Conservation (phyloP, 192 early-diverging fungal species). For the Haplosporangium gracile region DNA sequence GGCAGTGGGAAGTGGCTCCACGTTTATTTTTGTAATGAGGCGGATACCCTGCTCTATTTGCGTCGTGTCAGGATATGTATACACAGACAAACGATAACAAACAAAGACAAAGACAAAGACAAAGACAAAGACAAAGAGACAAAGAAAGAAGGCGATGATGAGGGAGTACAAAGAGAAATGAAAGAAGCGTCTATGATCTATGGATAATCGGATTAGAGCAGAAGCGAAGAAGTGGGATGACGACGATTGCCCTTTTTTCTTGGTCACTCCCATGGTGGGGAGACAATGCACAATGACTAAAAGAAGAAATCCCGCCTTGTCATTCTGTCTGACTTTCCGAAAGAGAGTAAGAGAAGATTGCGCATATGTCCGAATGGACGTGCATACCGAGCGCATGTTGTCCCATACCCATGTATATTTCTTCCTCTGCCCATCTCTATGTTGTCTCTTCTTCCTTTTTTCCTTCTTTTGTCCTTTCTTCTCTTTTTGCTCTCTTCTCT, state of each 20-base stretch:
- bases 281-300: not conserved
- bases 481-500: not conserved
- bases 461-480: not conserved
- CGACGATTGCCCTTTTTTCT: not conserved
- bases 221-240: not conserved
- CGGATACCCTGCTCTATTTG: not conserved
- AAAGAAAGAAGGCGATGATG: not conserved
- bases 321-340: not conserved
- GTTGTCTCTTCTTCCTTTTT: not conserved
- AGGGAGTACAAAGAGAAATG: not conserved
- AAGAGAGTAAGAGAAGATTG: not conserved
- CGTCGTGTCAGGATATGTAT: not conserved
- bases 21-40: not conserved
- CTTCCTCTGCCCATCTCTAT: not conserved
- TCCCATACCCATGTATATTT: slow-evolving; percentile 1
- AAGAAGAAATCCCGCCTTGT: not conserved
- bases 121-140: too few species aligned
- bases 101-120: too few species aligned
- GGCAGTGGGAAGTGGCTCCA: not conserved
- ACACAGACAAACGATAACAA: too few species aligned
- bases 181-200: not conserved
- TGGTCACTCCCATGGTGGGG: not conserved
- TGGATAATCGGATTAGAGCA: not conserved
- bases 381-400: not conserved
- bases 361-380: not conserved